Conservation (phyloP, 73 alveolate genomes). For the Paramecium pentaurelia region DNA sequence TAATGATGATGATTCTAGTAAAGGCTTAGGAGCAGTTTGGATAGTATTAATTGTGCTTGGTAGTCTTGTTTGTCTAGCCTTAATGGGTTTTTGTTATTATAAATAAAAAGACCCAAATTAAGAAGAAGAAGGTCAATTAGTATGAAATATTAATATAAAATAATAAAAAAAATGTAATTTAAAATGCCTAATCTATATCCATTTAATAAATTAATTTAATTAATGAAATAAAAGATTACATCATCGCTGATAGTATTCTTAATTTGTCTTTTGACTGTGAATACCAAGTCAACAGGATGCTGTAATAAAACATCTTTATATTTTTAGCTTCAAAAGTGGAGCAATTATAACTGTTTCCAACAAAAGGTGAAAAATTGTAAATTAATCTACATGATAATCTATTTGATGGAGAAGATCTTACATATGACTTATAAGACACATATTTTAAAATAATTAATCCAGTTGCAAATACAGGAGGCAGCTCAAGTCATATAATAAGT, state of each 20-base stretch:
- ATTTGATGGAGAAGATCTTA: background rate
- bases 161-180: background rate
- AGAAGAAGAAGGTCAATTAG: background rate
- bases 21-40: background rate
- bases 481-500: background rate
- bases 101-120: background rate
- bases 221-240: constrained; percentile 9
- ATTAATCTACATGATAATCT: background rate
- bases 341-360: background rate
- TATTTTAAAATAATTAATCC: background rate
- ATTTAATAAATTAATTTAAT: background rate
- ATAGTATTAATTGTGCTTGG: background rate
- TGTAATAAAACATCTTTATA: background rate
- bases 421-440: background rate
- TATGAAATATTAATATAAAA: background rate
- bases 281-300: background rate
- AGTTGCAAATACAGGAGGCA: background rate
- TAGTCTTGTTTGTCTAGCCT: background rate
- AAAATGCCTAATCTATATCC: background rate
- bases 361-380: background rate
- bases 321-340: background rate
- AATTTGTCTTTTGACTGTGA: background rate
- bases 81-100: background rate
- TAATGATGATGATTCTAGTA: background rate
- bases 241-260: background rate